Base-by-base conservation (phyloP, 805 yeast species). In the Candida nanaspora region DNA sequence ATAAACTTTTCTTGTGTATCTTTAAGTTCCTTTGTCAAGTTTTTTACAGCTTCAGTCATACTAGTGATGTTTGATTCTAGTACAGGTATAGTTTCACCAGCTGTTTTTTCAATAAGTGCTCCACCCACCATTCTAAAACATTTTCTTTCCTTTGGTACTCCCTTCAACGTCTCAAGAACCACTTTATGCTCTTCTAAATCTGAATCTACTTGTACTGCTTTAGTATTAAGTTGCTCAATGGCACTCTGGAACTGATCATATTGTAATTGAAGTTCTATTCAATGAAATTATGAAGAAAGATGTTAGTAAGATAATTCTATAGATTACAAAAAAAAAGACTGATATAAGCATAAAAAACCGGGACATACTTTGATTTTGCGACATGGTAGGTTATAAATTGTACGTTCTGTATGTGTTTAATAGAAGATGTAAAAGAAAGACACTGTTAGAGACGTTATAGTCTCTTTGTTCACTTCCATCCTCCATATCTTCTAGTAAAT, bases 121-220 rank as follows among this genome's bases (percentile, higher is more conserved):
- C 96, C 94, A 21, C 96, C 97, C 26, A 91, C 75, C 96, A 93
- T 87, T 53, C 95, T 78, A 64, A 79, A 88, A 55, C 97, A 87
- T 56, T 81, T 80, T 45, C 98, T 76, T 35, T 72, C 78, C 2
- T 50, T 46, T 20, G 80, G 78, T 9, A 78, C 66, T 1, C 62
- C 65, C 33, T 60, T 47, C 25, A 84, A 61, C 2, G 91, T 80
- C 18, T 69, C 73, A 13, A 81, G 52, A 1, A 84, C 93, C 15
- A 82, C 63, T 29, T 66, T 66, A 46, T 65, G 69, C 38, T 66
- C 70, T 33, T 61, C 63, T 32, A 69, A 62, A 44, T 76, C 81
- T 31, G 65, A 63, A 37, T 72, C 70, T 14, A 77, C 50, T 46
- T 72, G 76, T 25, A 63, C 61, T 11, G 74, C 55, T 46, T 74